phyloP scores from a whole-genome alignment of 768 basidiomycete genomes.

The Xerocomellus chrysenteron region DNA sequence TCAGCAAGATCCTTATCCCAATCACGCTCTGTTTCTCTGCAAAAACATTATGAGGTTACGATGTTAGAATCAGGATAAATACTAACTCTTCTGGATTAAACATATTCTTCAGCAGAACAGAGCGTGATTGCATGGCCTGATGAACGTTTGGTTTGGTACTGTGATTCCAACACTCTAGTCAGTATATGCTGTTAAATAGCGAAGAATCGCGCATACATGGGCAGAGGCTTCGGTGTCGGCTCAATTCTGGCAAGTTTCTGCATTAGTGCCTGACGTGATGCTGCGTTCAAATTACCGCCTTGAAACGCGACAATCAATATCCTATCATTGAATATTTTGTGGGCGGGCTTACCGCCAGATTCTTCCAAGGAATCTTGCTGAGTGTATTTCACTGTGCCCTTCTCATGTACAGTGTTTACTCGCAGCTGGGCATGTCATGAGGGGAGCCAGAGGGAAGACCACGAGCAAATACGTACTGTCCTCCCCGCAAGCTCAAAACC shows the following conservation, averaged over 20 bases:
- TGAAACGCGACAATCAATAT: slow-evolving; percentile 13
- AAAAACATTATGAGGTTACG: slow-evolving; percentile 4
- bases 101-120: slow-evolving; percentile 90
- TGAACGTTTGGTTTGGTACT: slow-evolving; percentile 80
- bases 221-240: slow-evolving; percentile 55
- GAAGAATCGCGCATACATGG: slow-evolving; percentile 48
- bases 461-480: slow-evolving; percentile 50
- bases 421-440: slow-evolving; percentile 53
- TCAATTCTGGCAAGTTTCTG: slow-evolving; percentile 99
- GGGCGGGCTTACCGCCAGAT: slow-evolving; percentile 63
- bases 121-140: slow-evolving; percentile 85
- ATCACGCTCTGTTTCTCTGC: slow-evolving; percentile 89
- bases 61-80: slow-evolving; percentile 1
- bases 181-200: slow-evolving; percentile 1
- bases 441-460: slow-evolving; percentile 14
- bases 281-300: slow-evolving; percentile 98
- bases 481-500: slow-evolving; percentile 97
- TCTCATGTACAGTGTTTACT: slow-evolving; percentile 91
- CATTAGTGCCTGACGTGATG: slow-evolving; percentile 99
- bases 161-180: slow-evolving; percentile 11
- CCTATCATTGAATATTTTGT: background rate
- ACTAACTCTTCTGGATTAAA: slow-evolving; percentile 95
- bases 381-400: slow-evolving; percentile 74
- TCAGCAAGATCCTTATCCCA: slow-evolving; percentile 97
- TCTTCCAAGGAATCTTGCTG: slow-evolving; percentile 85